Evolutionary conservation across 2,329 filamentous ascomycete species (phyloP), one percentile per base, ranked within the genome.

Genomic region (Penicillium paneum): DNA sequence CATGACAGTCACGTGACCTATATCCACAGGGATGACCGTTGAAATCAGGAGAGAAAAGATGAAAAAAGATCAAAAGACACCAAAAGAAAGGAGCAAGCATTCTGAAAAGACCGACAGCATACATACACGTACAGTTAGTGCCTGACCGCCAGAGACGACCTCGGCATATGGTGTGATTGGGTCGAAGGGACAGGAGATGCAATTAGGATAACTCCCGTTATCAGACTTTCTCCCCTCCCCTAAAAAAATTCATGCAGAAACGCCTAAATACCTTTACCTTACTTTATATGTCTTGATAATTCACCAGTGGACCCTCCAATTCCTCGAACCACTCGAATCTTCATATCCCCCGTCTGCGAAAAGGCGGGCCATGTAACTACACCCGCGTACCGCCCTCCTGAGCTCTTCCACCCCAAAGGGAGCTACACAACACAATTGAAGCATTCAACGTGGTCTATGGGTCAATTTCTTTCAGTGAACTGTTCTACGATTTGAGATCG

Each of bases 261-360:
- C 44, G 26, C n/a, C 31, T 44, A 35, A 42, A 35, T 35, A 39
- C 44, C 34, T 44, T 50, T 21, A 8, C 34, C 28, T 40, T 38
- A 15, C 39, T 28, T 40, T 34, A 36, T 28, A 32, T 41, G 29
- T 46, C 15, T 43, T 38, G 8, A 55, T 34, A 34, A 6, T 8
- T 32, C 21, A 11, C 34, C 40, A 35, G 50, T 52, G 50, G 50
- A 53, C 12, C 32, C 7, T 38, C 17, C 8, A 38, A 39, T 39
- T 12, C 17, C 21, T 40, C 19, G 38, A 40, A 24, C 24, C 17
- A 28, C 42, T 50, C 57, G 49, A 59, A 57, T 52, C 54, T 31
- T 35, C 45, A 44, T 50, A 61, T 59, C 57, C 61, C 61, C 61
- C 61, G 61, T 57, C 56, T 60, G 52, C 55, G 46, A 35, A 57